Conservation (phyloP, 306 rosid species). For the Lablab purpureus region DNA sequence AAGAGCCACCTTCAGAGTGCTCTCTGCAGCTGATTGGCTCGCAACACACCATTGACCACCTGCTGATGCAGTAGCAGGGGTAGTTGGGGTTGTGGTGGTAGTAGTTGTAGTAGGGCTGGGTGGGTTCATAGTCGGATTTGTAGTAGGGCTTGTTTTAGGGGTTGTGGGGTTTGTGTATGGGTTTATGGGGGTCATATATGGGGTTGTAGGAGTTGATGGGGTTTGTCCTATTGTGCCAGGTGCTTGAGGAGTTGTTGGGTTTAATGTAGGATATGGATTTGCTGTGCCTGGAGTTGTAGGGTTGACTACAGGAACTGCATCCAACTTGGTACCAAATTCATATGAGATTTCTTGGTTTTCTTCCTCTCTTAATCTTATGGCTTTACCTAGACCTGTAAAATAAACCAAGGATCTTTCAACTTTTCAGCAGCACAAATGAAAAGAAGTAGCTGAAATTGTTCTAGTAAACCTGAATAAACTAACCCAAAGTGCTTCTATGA, state of each 20-base stretch:
- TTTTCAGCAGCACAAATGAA: constrained; percentile 1
- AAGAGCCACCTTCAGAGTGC: constrained; percentile 88
- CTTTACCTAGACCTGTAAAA: constrained; percentile 69
- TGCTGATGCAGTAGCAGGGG: constrained; percentile 46
- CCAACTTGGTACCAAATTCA: constrained; percentile 53
- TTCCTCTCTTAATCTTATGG: constrained; percentile 49
- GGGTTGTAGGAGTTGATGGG: constrained; percentile 44
- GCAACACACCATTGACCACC: constrained; percentile 94
- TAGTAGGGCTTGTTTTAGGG: constrained; percentile 43
- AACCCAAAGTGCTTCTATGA: background rate
- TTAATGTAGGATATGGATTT: constrained; percentile 55
- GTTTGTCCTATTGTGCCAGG: constrained; percentile 52
- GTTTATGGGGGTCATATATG: constrained; percentile 35
- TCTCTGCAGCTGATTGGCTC: constrained; percentile 74
- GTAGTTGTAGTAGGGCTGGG: constrained; percentile 23
- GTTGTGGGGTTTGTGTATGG: constrained; percentile 39
- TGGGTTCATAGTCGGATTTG: constrained; percentile 50
- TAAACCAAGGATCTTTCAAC: constrained; percentile 36
- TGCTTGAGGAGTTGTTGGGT: constrained; percentile 61
- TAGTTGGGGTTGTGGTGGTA: constrained; percentile 38
- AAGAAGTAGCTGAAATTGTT: background rate
- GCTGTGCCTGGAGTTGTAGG: constrained; percentile 76
- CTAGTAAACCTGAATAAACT: constrained; percentile 16
- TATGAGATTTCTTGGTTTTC: constrained; percentile 57
- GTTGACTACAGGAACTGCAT: constrained; percentile 69